Evolutionary conservation across 2,329 filamentous ascomycete species (phyloP), one percentile per base, ranked within the genome.

Genomic region (Triangularia setosa): DNA sequence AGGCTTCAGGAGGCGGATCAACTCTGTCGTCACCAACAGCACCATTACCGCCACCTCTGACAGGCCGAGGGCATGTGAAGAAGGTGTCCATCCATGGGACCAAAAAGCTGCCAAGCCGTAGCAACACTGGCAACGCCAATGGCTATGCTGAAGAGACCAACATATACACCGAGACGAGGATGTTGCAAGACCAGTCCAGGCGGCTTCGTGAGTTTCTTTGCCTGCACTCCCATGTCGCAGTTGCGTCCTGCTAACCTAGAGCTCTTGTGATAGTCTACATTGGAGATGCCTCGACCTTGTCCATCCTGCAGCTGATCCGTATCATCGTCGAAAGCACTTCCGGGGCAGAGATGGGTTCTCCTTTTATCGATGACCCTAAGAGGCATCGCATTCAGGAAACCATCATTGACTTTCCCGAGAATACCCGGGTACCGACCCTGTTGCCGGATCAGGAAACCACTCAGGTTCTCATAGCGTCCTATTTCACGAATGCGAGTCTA

Each of bases 241-340:
- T n/a, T 33, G 12, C 6, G 7, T 23, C 30, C 18, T 58, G 25
- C 21, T 21, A n/a, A 30, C 23, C 5, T 35, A 14, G 48, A 60
- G 61, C 11, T 23, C n/a, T 18, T 4, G 1, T 8, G 21, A 4
- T 21, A 85, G 83, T 86, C 24, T 88, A 87, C 66, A 79, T 88
- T 65, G 86, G 87, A n/a, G 84, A 88, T 67, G 85, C 87, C 1
- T 85, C 85, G 0, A 84, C 84, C 0, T 75, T 88, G 5, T 86
- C 86, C 0, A 88, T 85, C 69, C 75, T 89, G 2, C 83, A 88
- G 63, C 76, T 86, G 54, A 81, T 89, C 18, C 83, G 86, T 9
- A 83, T 84, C 75, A 82, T 88, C 68, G 84, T 89, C 4, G 82
- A 85, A 67, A 82, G 76, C 8, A 79, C 80, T 28, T 79, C 78